A percentile compares a stretch with the other conserved stretches of the same genome.
phyloP scores from a whole-genome alignment of 352 stramenopile genomes.

The Poterioochromonas sp. region DNA sequence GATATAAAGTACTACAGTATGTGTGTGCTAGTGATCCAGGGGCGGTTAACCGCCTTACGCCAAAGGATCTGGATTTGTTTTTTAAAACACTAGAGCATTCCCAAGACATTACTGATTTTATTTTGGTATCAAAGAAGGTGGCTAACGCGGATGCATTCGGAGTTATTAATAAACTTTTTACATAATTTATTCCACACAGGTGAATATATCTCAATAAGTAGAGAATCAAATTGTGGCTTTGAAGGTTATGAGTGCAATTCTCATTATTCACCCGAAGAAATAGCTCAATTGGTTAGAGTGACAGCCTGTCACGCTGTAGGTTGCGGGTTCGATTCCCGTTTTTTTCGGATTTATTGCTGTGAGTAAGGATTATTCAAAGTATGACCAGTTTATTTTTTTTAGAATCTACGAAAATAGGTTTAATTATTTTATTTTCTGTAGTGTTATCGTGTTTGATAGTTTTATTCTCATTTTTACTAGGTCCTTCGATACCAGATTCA shows the following conservation, averaged over 20 bases:
- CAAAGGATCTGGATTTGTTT: slow-evolving; percentile 31
- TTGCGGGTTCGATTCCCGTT: slow-evolving; percentile 42
- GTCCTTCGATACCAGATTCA: slow-evolving; percentile 16
- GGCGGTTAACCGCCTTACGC: slow-evolving; percentile 27
- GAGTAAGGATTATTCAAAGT: slow-evolving; percentile 27
- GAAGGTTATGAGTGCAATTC: slow-evolving; percentile 21
- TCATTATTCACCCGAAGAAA: slow-evolving; percentile 21
- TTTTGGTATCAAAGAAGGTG: slow-evolving; percentile 31
- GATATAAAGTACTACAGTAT: slow-evolving; percentile 32
- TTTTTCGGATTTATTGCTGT: slow-evolving; percentile 23
- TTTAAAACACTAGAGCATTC: slow-evolving; percentile 31
- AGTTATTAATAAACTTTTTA: slow-evolving; percentile 33
- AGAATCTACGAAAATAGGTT: slow-evolving; percentile 23
- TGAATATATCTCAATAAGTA: slow-evolving; percentile 31
- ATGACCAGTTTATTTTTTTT: slow-evolving; percentile 35
- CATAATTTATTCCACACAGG: background rate
- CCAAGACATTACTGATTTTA: slow-evolving; percentile 31
- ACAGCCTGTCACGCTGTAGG: slow-evolving; percentile 42
- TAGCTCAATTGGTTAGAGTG: slow-evolving; percentile 45
- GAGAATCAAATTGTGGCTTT: slow-evolving; percentile 32
- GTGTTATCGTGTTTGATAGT: slow-evolving; percentile 45
- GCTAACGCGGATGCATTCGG: slow-evolving; percentile 28
- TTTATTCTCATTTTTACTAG: slow-evolving; percentile 24
- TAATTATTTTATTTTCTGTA: slow-evolving; percentile 45
- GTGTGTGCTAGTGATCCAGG: slow-evolving; percentile 29